phyloP scores from a whole-genome alignment of 768 basidiomycete species.

The Trametes gibbosa region DNA sequence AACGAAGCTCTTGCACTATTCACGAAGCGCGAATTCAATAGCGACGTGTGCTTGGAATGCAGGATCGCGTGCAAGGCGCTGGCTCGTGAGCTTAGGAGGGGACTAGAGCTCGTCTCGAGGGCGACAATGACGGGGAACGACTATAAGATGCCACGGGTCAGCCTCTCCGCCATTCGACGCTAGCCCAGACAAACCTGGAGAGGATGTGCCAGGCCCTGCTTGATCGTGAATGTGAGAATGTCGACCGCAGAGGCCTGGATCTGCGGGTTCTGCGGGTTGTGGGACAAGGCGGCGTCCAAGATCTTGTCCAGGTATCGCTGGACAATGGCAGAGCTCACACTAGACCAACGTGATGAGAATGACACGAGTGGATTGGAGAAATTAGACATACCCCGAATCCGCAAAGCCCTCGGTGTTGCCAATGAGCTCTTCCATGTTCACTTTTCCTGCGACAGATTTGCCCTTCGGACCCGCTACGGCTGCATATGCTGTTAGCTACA shows the following conservation, averaged over 20 bases:
- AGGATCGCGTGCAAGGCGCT: constrained; percentile 76
- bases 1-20: constrained; percentile 81
- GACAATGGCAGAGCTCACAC: constrained; percentile 91
- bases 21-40: constrained; percentile 83
- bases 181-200: constrained; percentile 57
- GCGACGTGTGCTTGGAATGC: constrained; percentile 84
- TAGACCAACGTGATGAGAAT: constrained; percentile 30
- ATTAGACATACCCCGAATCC: constrained; percentile 79
- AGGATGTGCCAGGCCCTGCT: constrained; percentile 94
- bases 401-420: constrained; percentile 96
- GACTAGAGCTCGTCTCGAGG: constrained; percentile 79
- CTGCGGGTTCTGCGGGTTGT: constrained; percentile 53
- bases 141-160: constrained; percentile 34
- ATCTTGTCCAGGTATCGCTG: constrained; percentile 89
- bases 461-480: constrained; percentile 32
- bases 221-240: constrained; percentile 88
- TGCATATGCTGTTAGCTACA: neutral
- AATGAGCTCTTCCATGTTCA: constrained; percentile 92
- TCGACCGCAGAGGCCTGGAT: constrained; percentile 87
- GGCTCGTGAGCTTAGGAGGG: constrained; percentile 66
- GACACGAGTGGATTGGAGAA: neutral
- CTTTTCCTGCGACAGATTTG: constrained; percentile 45
- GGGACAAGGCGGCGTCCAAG: constrained; percentile 75
- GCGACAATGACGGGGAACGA: constrained; percentile 92
- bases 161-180: neutral